Base-by-base conservation (phyloP, 2,329 filamentous ascomycete genomes). In the Plectosphaerella plurivora region DNA sequence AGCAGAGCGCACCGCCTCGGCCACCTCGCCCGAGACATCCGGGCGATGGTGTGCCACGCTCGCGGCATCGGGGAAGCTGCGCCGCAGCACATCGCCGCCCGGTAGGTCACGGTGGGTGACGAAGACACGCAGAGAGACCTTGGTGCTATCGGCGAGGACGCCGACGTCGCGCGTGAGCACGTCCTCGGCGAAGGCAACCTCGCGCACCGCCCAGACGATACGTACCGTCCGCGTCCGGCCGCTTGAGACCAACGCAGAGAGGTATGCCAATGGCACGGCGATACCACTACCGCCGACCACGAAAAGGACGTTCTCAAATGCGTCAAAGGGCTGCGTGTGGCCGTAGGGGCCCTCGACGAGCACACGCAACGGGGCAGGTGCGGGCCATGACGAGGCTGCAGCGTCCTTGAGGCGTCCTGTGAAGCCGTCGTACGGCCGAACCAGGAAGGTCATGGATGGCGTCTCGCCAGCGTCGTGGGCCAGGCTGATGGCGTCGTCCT, bases 261-360 rank as follows among this genome's bases (percentile, higher is more conserved):
- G 56, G 51, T 77, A 72, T 1, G 73, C 70, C 0, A 76, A 56
- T 0, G 73, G 65, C 1, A 72, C 66, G 15, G 73, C 73, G 14
- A 77, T 68, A 0, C 74, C 74, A 46, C 71, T 76, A 0, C 74
- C 74, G 1, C 74, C 74, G 0, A 71, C 71, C 5, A 77, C 59
- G 52, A 77, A 76, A 0, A 76, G 52, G 2, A 76, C 58, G 20
- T 67, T 65, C 12, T 68, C 63, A 44, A 73, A 76, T 2, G 57
- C 55, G 41, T 70, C 59, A 3, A 77, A 63, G 0, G 68, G 65
- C 4, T 68, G 65, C 0, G 68, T 70, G 28, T 71, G 67, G 0
- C 74, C 74, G 45, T 77, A 77, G 0, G 74, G 74, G 0, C 74
- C 74, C 14, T 77, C 74, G 6, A 77, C 65, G 0, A 76, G 59